Percentiles rank a stretch among this genome's conserved stretches.
These are phyloP conservation scores for Arthrobotrys sinensis DNA, from an alignment of 2,329 filamentous ascomycete species.

Conservation along the genomic window DNA sequence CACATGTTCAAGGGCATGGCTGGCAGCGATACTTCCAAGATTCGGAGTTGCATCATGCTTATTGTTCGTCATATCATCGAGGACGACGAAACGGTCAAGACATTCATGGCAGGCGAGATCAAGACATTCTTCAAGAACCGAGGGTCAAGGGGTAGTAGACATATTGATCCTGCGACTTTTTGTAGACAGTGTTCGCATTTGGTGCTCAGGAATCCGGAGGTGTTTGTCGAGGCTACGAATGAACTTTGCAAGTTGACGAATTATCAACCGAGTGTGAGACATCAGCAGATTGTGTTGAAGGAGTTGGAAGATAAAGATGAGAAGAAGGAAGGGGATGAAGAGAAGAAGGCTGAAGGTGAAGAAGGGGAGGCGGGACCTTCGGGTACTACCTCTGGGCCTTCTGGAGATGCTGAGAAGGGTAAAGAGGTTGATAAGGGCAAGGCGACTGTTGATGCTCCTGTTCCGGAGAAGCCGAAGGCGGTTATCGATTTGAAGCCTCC, in stretches of 20 bases:
- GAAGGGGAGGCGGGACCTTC: constrained; percentile 64
- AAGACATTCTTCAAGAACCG: constrained; percentile 77
- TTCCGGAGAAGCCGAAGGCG: constrained; percentile 77
- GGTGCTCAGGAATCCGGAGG: constrained; percentile 82
- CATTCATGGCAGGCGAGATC: constrained; percentile 93
- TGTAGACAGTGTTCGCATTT: constrained; percentile 83
- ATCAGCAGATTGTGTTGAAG: constrained; percentile 63
- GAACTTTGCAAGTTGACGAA: constrained; percentile 83
- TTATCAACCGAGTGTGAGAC: constrained; percentile 67
- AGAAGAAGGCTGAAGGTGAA: constrained; percentile 65
- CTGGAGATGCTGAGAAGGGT: constrained; percentile 36
- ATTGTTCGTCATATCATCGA: constrained; percentile 93
- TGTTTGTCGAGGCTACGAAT: constrained; percentile 89
- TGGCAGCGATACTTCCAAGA: constrained; percentile 80
- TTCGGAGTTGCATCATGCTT: constrained; percentile 84
- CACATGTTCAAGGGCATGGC: constrained; percentile 95
- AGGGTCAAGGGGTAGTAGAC: constrained; percentile 68
- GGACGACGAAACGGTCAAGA: constrained; percentile 89
- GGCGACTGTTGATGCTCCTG: constrained; percentile 71
- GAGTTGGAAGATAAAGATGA: constrained; percentile 61
- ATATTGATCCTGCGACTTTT: constrained; percentile 80
- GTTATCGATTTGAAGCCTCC: constrained; percentile 81
- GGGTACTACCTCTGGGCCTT: constrained; percentile 50
- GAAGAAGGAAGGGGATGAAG: constrained; percentile 64
- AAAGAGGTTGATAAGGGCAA: constrained; percentile 63